Evolutionary conservation across 371 early-diverging fungal genomes (phyloP), one percentile per base, ranked within the genome.

Genomic region (Massospora cicadina): DNA sequence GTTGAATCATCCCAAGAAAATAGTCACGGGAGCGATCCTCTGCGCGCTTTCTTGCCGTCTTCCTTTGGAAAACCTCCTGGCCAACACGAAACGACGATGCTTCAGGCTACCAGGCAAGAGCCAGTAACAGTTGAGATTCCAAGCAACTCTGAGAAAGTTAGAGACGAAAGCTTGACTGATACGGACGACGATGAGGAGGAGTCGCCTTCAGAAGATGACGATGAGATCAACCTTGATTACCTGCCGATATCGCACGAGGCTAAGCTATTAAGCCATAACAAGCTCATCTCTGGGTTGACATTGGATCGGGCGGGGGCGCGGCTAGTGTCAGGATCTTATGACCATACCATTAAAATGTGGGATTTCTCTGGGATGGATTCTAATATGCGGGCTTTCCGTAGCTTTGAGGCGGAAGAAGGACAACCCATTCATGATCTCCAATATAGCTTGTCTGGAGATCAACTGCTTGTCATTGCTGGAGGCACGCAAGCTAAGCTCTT

Each of bases 361-460:
- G 93, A 92, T 72, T 95, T 95, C 75, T 76, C 83, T 26, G 86
- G 87, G 13, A 94, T 93, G 94, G 84, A 90, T 71, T 75, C 80
- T 12, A 72, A 80, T 0, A 81, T 86, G 59, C 75, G 79, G 62
- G 85, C 92, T 0, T 92, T 90, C 67, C 75, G 90, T 33, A 82
- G 84, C 5, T 71, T 95, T 55, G 86, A 88, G 65, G 90, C 95
- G 0, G 80, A 77, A 63, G 85, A 79, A 24, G 90, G 89, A 0
- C 83, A 91, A 67, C 92, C 90, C 71, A 88, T 93, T 33, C 85
- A 87, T 60, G 87, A 92, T 25, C 68, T 93, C 7, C 82, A 87
- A 58, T 95, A 85, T 69, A 88, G 84, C 32, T 66, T 75, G 1
- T 75, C 83, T 1, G 93, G 93, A 1, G 89, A 90, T 65, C 77